Conservation (phyloP, 2,329 filamentous ascomycete species). For the Paracoccidioides brasiliensis region DNA sequence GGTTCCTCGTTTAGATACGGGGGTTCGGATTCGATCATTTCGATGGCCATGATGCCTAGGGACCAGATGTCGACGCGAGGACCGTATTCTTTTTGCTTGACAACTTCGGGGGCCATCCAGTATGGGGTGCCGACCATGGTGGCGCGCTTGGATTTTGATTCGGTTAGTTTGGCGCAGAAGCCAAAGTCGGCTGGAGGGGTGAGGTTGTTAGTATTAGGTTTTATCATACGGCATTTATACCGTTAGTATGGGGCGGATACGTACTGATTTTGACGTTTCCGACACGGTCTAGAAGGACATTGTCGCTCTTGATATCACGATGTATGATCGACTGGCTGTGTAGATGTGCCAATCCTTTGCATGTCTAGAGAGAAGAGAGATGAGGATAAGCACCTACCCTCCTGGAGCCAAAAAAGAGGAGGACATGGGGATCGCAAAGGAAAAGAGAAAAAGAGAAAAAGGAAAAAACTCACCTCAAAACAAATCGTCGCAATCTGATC, state of each 20-base stretch:
- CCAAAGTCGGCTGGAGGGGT: slow-evolving; percentile 72
- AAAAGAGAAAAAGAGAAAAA: slow-evolving; percentile 29
- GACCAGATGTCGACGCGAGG: slow-evolving; percentile 99
- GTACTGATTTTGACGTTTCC: slow-evolving; percentile 96
- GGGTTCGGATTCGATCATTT: slow-evolving; percentile 98
- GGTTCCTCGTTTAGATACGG: slow-evolving; percentile 97
- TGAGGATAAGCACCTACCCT: slow-evolving; percentile 7
- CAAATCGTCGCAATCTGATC: slow-evolving; percentile 98
- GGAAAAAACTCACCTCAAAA: slow-evolving; percentile 56
- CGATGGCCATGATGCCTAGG: slow-evolving; percentile 97
- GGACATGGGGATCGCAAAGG: not conserved
- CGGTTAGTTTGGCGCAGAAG: slow-evolving; percentile 96
- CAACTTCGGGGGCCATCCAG: slow-evolving; percentile 99
- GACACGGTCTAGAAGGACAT: slow-evolving; percentile 83
- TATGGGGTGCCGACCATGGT: slow-evolving; percentile 99
- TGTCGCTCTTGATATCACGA: slow-evolving; percentile 98
- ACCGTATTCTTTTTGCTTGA: slow-evolving; percentile 98
- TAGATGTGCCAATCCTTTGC: slow-evolving; percentile 84
- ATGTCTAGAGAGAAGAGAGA: slow-evolving; percentile 52
- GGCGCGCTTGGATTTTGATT: slow-evolving; percentile 89
- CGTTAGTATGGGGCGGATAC: slow-evolving; percentile 26
- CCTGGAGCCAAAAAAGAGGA: not conserved
- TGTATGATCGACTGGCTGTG: slow-evolving; percentile 97
- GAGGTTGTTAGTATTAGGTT: slow-evolving; percentile 12
- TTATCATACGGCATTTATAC: slow-evolving; percentile 8